These are phyloP conservation scores for Ustanciosporium gigantosporum DNA, from an alignment of 1,284 basidiomycete genomes.

Conservation along the genomic window DNA sequence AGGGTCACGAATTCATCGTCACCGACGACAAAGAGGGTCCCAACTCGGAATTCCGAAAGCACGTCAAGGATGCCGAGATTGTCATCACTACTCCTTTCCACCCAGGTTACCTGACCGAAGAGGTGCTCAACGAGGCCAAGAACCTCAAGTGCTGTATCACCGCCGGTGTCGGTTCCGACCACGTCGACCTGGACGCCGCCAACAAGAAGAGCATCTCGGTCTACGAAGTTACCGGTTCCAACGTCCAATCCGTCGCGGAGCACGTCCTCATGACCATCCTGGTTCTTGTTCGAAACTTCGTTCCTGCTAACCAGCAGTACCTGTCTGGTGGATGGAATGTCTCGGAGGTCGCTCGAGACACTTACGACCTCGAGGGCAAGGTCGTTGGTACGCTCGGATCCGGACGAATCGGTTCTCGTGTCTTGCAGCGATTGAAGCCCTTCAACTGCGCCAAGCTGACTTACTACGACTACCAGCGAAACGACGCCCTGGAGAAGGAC, in stretches of 20 bases:
- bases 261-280: constrained; percentile 85
- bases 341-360: constrained; percentile 59
- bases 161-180: constrained; percentile 88
- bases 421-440: constrained; percentile 81
- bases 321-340: constrained; percentile 52
- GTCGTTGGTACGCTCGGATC: constrained; percentile 82
- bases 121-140: constrained; percentile 77
- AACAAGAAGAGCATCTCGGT: constrained; percentile 82
- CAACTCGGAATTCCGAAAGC: constrained; percentile 81
- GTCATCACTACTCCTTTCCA: constrained; percentile 82
- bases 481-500: constrained; percentile 72
- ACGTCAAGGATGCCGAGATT: constrained; percentile 71
- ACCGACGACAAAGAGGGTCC: constrained; percentile 84
- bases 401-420: constrained; percentile 61
- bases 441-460: constrained; percentile 90
- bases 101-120: constrained; percentile 78
- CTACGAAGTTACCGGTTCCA: constrained; percentile 71
- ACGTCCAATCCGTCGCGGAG: constrained; percentile 80
- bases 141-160: constrained; percentile 91
- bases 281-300: constrained; percentile 82
- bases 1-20: constrained; percentile 71
- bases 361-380: constrained; percentile 85
- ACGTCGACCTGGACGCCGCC: constrained; percentile 83
- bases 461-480: constrained; percentile 86
- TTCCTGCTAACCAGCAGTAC: constrained; percentile 68